Base-by-base conservation (phyloP, 2,329 filamentous ascomycete genomes). In the Cucurbitaria berberidis region DNA sequence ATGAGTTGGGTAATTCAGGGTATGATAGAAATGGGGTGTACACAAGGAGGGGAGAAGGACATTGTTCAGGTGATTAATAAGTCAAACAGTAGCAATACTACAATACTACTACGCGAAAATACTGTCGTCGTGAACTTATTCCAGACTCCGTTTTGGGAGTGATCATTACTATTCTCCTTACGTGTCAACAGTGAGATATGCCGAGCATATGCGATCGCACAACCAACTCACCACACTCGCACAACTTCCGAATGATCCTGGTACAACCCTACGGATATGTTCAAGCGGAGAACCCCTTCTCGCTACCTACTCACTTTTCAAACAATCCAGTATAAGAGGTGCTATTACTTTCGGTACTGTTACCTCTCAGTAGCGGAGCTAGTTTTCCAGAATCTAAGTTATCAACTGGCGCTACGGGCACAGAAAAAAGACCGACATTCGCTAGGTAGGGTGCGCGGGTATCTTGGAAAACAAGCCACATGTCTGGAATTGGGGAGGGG, bases 401-500 rank as follows among this genome's bases (percentile, higher is more conserved):
- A 15, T 39, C 3, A 22, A 21, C 2, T 21, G 10, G 24, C 15
- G 19, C 8, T 5, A 34, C 50, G 50, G 50, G 5, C 18, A 11
- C 40, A 53, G 22, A 53, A 53, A 34, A 48, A 48, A 22, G 13
- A 15, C 50, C 50, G 45, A 40, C 16, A 24, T 11, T 39, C 22
- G 16, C 40, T 42, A 30, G 40, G 40, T 24, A 11, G 5, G 13
- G n/a, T 4, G 36, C 24, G 7, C 21, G 21, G 7, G 18, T 39
- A 15, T 22, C 29, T 30, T 35, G n/a, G 29, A 45, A 21, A 26
- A 19, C 16, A 42, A 42, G 40, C 26, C 43, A 45, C 16, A 32
- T 13, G 15, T 43, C 42, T 24, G n/a, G 22, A 30, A 30, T 16
- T 39, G 42, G 35, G 46, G 45, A 41, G 38, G 52, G 48, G 60